A percentile compares a stretch with the other conserved stretches of the same genome.
Evolutionary conservation across 495 filamentous ascomycete species (phyloP).

Genomic region (Podospora bellae-mahoneyi): DNA sequence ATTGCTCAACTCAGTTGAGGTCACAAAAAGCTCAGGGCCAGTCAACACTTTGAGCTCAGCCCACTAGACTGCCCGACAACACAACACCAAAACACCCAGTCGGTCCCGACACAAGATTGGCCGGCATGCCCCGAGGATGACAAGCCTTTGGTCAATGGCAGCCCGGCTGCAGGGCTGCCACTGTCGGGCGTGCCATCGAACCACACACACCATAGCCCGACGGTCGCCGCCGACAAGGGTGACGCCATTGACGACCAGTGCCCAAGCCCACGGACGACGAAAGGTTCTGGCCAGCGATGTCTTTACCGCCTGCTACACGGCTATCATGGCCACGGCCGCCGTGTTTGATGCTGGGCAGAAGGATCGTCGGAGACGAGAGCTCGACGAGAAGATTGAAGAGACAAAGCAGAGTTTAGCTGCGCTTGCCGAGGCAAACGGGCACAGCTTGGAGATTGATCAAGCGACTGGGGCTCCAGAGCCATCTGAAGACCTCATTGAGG

Average conservation of each 20-base stretch:
- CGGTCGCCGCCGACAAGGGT: slow-evolving; percentile 3
- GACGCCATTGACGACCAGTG: slow-evolving; percentile 12
- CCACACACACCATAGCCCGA: slow-evolving; percentile 38
- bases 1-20: neutral
- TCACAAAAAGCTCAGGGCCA: neutral
- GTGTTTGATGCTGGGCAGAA: slow-evolving; percentile 63
- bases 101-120: slow-evolving; percentile 17
- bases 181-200: slow-evolving; percentile 61
- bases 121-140: slow-evolving; percentile 55
- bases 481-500: neutral
- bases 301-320: slow-evolving; percentile 67
- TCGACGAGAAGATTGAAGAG: slow-evolving; percentile 56
- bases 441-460: neutral
- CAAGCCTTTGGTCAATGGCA: slow-evolving; percentile 67
- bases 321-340: slow-evolving; percentile 69
- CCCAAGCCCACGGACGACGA: slow-evolving; percentile 41
- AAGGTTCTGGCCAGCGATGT: slow-evolving; percentile 56
- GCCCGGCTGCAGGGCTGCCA: slow-evolving; percentile 60
- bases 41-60: neutral
- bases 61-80: slow-evolving; percentile 10
- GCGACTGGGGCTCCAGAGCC: neutral
- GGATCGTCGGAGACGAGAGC: slow-evolving; percentile 56
- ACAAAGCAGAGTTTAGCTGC: slow-evolving; percentile 26
- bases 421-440: neutral
- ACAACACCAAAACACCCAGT: neutral